Conservation (phyloP, 2,329 filamentous ascomycete genomes). For the Ampelomyces quisqualis region DNA sequence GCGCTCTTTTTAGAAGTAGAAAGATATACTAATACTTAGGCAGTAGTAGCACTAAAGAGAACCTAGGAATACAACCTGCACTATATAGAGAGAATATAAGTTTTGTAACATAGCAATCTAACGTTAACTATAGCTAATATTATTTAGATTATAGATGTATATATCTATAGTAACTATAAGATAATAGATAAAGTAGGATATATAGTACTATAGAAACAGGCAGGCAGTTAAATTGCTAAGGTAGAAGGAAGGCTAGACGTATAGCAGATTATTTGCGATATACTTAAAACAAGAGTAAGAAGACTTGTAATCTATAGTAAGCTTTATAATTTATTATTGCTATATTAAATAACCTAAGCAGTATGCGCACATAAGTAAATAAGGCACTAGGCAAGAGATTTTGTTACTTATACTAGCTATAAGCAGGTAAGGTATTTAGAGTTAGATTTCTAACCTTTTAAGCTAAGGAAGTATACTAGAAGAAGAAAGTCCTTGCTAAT, state of each 20-base stretch:
- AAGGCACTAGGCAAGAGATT: conserved; percentile 4
- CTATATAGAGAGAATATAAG: conserved; percentile 12
- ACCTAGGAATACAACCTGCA: conserved; percentile 6
- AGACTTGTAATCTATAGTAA: conserved; percentile 17
- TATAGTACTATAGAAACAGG: conserved; percentile 5
- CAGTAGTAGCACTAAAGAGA: not conserved
- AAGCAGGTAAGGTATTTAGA: conserved; percentile 13
- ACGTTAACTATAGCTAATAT: conserved; percentile 2
- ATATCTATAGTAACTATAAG: conserved; percentile 14
- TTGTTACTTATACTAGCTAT: conserved; percentile 6
- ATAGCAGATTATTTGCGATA: conserved; percentile 11
- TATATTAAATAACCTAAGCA: conserved; percentile 7
- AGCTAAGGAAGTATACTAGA: not conserved
- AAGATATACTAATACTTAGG: conserved; percentile 3
- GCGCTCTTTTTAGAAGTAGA: not conserved
- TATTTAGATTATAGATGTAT: conserved; percentile 16
- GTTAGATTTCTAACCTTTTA: conserved; percentile 13
- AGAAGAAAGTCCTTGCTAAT: conserved; percentile 7
- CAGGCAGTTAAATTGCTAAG: conserved; percentile 8
- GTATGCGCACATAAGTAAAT: conserved; percentile 12
- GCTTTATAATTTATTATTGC: conserved; percentile 2
- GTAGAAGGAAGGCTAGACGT: conserved; percentile 11
- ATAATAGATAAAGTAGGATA: conserved; percentile 6
- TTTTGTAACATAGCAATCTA: not conserved
- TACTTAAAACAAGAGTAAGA: conserved; percentile 7